Evolutionary conservation across 345 rosid species (phyloP).

Genomic region (Eucalyptus marginata): DNA sequence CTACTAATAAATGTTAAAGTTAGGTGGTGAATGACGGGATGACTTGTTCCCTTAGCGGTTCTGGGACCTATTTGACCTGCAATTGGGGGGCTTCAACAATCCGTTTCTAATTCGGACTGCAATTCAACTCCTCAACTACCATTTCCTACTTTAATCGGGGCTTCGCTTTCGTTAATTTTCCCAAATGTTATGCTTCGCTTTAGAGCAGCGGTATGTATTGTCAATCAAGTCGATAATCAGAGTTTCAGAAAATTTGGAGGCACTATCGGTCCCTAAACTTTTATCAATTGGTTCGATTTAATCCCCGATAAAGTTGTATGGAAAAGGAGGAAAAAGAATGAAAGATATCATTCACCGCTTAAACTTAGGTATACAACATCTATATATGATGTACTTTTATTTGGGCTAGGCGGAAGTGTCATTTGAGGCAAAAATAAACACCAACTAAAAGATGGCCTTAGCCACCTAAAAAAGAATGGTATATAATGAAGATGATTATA

Average conservation of each 20-base stretch:
- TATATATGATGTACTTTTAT: neutral
- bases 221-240: neutral
- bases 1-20: neutral
- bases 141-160: neutral
- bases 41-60: neutral
- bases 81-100: neutral
- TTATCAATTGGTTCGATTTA: neutral
- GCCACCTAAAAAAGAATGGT: neutral
- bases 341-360: neutral
- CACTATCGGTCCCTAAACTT: neutral
- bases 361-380: neutral
- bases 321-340: neutral
- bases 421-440: neutral
- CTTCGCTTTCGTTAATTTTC: neutral
- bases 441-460: neutral
- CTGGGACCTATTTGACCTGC: neutral
- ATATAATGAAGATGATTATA: neutral
- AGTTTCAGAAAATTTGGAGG: neutral
- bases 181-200: neutral
- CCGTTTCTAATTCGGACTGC: neutral
- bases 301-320: neutral
- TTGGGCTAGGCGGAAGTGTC: neutral
- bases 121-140: neutral
- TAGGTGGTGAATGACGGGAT: neutral
- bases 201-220: neutral